A percentile compares a stretch with the other conserved stretches of the same genome.
These are phyloP conservation scores for Penicillium sp. DNA, from an alignment of 2,329 filamentous ascomycete genomes.

Conservation along the genomic window DNA sequence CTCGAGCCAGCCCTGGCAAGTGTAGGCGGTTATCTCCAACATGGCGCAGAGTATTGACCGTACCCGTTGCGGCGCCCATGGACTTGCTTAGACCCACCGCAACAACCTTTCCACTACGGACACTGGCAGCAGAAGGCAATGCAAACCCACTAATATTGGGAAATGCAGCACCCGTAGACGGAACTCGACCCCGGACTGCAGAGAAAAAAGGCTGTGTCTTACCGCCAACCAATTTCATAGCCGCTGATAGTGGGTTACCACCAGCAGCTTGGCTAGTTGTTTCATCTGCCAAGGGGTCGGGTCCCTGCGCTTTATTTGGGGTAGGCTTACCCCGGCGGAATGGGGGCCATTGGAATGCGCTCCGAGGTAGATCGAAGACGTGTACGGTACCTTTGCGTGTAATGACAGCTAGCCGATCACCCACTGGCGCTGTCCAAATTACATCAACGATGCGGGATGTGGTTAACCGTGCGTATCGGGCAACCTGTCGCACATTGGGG, in stretches of 20 bases:
- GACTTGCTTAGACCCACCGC: constrained; percentile 53
- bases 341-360: constrained; percentile 84
- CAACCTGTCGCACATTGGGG: constrained; percentile 70
- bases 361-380: constrained; percentile 79
- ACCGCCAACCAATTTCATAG: constrained; percentile 67
- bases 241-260: constrained; percentile 61
- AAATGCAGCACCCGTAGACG: constrained; percentile 47
- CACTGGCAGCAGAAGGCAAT: constrained; percentile 48
- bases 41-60: constrained; percentile 49
- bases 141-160: constrained; percentile 46
- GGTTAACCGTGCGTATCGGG: constrained; percentile 87
- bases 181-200: constrained; percentile 58
- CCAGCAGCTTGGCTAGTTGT: constrained; percentile 44
- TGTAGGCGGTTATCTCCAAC: constrained; percentile 51
- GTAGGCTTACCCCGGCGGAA: constrained; percentile 51
- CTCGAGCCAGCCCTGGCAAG: constrained; percentile 41
- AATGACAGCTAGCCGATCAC: constrained; percentile 81
- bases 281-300: constrained; percentile 49
- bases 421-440: constrained; percentile 77
- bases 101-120: constrained; percentile 48
- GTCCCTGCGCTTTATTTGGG: constrained; percentile 34
- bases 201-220: constrained; percentile 63
- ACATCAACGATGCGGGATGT: constrained; percentile 88
- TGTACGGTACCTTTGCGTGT: constrained; percentile 96
- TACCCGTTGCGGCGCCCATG: constrained; percentile 49